Conservation (phyloP, 2,329 filamentous ascomycete species). For the Neofusicoccum sp. region DNA sequence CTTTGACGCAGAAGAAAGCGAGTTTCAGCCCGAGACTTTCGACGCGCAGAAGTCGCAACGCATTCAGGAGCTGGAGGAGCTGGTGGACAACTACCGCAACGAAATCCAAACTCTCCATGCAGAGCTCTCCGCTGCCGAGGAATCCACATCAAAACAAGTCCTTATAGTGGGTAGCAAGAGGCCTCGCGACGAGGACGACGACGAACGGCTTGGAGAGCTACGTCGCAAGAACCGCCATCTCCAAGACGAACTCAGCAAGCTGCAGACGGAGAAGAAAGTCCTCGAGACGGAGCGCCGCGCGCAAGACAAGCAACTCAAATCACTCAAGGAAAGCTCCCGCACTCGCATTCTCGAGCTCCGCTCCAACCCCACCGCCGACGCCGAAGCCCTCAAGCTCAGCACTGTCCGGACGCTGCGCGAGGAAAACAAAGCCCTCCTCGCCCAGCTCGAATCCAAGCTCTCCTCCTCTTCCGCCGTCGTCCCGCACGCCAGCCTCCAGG, state of each 20-base stretch:
- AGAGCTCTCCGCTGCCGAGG: slow-evolving; percentile 68
- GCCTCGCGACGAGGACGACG: slow-evolving; percentile 54
- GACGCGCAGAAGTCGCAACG: slow-evolving; percentile 73
- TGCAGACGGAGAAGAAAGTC: slow-evolving; percentile 68
- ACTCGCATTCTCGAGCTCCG: slow-evolving; percentile 83
- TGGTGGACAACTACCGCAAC: slow-evolving; percentile 80
- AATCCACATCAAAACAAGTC: slow-evolving; percentile 37
- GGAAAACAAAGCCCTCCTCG: slow-evolving; percentile 81
- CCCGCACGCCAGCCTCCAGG: slow-evolving; percentile 72
- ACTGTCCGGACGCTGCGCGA: slow-evolving; percentile 74
- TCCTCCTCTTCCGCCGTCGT: slow-evolving; percentile 54
- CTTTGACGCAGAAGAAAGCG: slow-evolving; percentile 80
- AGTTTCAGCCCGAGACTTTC: slow-evolving; percentile 75
- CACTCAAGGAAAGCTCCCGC: slow-evolving; percentile 64
- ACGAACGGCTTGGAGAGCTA: slow-evolving; percentile 76
- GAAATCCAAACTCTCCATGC: slow-evolving; percentile 74
- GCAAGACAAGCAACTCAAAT: slow-evolving; percentile 68
- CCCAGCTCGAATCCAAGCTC: slow-evolving; percentile 59
- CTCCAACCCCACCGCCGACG: slow-evolving; percentile 86
- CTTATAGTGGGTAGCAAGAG: slow-evolving; percentile 60
- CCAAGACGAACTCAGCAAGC: slow-evolving; percentile 70
- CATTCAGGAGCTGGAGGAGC: slow-evolving; percentile 76
- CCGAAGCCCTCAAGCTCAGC: slow-evolving; percentile 77
- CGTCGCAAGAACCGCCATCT: slow-evolving; percentile 84
- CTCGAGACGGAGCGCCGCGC: slow-evolving; percentile 75